Conservation (phyloP, 208 protist species). For the Leishmania tropica region DNA sequence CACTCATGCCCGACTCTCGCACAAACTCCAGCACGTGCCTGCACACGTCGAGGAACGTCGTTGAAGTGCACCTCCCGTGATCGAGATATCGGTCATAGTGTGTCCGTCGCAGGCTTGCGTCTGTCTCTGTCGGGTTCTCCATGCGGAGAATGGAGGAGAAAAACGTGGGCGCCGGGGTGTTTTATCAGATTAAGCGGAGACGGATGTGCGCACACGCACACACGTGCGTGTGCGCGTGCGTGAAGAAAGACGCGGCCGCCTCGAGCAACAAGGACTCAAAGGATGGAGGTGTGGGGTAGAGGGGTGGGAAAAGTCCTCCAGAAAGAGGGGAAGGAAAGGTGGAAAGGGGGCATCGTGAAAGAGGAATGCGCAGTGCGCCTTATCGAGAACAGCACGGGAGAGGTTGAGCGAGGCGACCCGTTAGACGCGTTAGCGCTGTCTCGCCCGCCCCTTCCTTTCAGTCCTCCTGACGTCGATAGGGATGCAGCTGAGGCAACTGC, state of each 20-base stretch:
- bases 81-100: neutral
- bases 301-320: neutral
- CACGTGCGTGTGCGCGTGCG: neutral
- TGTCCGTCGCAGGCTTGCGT: neutral
- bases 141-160: neutral
- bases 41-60: neutral
- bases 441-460: neutral
- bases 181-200: neutral
- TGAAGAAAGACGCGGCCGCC: neutral
- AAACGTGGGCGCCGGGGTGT: neutral
- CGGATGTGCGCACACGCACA: neutral
- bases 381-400: neutral
- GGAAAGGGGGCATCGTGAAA: neutral
- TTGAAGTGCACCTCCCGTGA: neutral
- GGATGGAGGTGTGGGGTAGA: neutral
- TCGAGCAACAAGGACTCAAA: neutral
- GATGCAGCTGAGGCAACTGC: constrained; percentile 73
- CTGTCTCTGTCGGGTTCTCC: neutral
- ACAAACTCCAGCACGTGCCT: neutral
- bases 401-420: neutral
- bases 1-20: neutral
- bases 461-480: constrained; percentile 37
- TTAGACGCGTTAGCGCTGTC: neutral
- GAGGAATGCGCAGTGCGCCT: neutral
- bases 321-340: neutral